Conservation (phyloP, 768 basidiomycete genomes). For the Macrolepiota fuliginosa region DNA sequence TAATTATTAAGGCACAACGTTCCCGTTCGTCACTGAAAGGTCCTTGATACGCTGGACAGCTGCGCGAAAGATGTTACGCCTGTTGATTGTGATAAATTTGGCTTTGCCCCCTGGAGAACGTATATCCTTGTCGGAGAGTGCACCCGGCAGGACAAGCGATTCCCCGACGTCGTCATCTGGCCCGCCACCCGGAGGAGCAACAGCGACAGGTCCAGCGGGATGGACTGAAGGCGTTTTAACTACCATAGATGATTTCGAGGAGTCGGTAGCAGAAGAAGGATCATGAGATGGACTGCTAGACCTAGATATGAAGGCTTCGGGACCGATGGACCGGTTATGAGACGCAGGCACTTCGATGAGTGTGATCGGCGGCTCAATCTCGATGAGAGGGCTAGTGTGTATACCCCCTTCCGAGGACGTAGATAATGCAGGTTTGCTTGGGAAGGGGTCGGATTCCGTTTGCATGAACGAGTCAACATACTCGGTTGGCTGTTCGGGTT, state of each 20-base stretch:
- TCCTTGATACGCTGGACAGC: conserved; percentile 37
- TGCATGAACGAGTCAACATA: background rate
- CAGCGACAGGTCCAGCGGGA: conserved; percentile 33
- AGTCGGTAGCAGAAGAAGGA: conserved; percentile 15
- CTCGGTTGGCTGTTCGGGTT: background rate
- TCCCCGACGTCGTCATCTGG: conserved; percentile 35
- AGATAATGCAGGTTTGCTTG: background rate
- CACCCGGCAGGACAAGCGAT: conserved; percentile 15
- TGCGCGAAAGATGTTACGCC: conserved; percentile 33
- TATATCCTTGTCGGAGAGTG: conserved; percentile 3
- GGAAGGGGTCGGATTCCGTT: background rate
- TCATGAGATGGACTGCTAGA: conserved; percentile 11
- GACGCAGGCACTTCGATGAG: background rate
- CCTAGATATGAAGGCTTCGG: background rate
- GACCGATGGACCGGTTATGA: background rate
- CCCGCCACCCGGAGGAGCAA: conserved; percentile 41
- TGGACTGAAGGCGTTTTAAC: conserved; percentile 41
- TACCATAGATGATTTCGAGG: conserved; percentile 16
- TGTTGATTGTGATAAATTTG: conserved; percentile 16
- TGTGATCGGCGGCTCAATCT: too few species aligned
- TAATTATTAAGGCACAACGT: background rate
- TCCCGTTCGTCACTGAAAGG: conserved; percentile 22
- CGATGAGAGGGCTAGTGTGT: background rate
- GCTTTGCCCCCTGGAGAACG: conserved; percentile 9
- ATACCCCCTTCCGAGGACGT: background rate